Evolutionary conservation across 2,329 filamentous ascomycete species (phyloP).

Genomic region (Myriosclerotinia scirpicola): DNA sequence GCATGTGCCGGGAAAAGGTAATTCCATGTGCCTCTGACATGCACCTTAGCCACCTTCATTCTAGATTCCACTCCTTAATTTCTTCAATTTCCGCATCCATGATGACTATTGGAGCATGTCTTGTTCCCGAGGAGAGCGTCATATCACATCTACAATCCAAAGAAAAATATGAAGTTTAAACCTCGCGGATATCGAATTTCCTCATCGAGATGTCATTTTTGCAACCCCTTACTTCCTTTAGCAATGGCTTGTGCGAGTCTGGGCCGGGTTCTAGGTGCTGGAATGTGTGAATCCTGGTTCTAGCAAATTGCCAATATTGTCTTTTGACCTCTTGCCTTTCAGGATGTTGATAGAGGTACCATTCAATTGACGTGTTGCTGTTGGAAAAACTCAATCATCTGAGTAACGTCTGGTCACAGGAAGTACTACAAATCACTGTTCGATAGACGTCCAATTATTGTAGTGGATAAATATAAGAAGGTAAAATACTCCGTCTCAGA

Average conservation of each 20-base stretch:
- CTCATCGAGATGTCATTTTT: not conserved
- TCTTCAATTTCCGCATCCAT: constrained; percentile 6
- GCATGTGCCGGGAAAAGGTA: constrained; percentile 17
- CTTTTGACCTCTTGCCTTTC: constrained; percentile 9
- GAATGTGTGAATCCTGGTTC: constrained; percentile 1
- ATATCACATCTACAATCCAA: not conserved
- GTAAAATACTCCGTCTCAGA: not conserved
- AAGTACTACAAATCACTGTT: not conserved
- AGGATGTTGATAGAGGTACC: not conserved
- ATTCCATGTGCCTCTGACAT: constrained; percentile 15
- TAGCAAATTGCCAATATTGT: not conserved
- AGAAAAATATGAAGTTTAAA: not conserved
- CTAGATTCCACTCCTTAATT: not conserved
- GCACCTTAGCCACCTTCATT: not conserved
- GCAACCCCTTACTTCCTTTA: constrained; percentile 4
- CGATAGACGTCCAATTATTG: not conserved
- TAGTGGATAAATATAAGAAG: not conserved
- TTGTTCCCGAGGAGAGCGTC: not conserved
- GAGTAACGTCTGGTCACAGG: constrained; percentile 3
- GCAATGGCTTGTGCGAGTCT: not conserved
- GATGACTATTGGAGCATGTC: not conserved
- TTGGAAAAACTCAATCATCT: not conserved
- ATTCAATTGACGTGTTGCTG: not conserved
- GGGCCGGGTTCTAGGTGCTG: not conserved
- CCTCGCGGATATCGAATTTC: constrained; percentile 8